Base-by-base conservation (phyloP, 192 early-diverging fungal species). In the Coemansia biformis region DNA sequence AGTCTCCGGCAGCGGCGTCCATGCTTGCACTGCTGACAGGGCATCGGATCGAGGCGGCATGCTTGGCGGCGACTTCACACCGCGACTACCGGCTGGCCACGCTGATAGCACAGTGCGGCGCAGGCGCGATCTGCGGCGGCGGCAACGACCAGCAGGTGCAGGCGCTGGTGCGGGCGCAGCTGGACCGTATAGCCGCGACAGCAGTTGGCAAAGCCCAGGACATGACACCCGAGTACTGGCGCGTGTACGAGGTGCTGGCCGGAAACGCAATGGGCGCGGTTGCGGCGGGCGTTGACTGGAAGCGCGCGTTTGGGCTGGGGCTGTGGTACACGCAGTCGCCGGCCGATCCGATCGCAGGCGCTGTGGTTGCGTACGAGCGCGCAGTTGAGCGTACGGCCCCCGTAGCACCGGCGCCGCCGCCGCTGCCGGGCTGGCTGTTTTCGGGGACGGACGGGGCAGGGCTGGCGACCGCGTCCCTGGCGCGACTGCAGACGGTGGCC, bases 11-110 rank as follows among this genome's bases (percentile, higher is more conserved):
- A 13, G 52, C 67, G 2, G 58, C 48, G 4, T 51, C 71, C 0
- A 59, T 86, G 14, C 84, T 86, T 59, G 61, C 70, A 9, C 68
- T 78, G 50, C 51, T 87, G 37, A 53, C 76, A 2, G 76, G 82
- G 24, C 72, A 86, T 52, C 73, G 79, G 54, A 63, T 92, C 30
- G 60, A 77, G 1, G 62, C 71, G 8, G 91, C 93, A 0, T 77
- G 83, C 19, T 38, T 76, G 34, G 76, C 71, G 8, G 85, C 89
- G 3, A 73, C 89, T 0, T 60, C 76, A 35, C 73, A 75, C 26
- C 60, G 77, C 16, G 78, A 92, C 60, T 81, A 83, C 47, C 78
- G 81, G 2, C 74, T 93, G 24, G 87, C 91, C 0, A 89, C 86
- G 7, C 63, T 93, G 23, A 42, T 96, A 19, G 54, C 86, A 6